Base-by-base conservation (phyloP, 305 asterid genomes). In the Vinca major region DNA sequence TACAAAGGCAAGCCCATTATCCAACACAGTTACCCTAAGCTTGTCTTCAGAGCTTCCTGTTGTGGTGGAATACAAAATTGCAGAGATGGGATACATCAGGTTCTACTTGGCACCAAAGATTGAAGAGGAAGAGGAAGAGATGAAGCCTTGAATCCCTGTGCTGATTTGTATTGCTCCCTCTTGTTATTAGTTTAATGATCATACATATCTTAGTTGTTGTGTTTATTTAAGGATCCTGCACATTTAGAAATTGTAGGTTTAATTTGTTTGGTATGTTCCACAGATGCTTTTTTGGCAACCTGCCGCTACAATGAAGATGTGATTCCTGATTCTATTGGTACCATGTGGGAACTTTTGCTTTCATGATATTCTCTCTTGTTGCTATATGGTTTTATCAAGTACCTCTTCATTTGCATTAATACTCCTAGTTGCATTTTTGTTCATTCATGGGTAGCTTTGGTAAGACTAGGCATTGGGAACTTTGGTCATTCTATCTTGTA, bases 1-100 rank as follows among this genome's bases (percentile, higher is more conserved):
- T 78, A 85, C 97, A 2, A 92, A 87, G 85, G 98, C 97, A 12
- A 81, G 84, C 26, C 94, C 98, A 0, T 69, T 92, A 78, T 92
- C 97, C 0, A 85, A 62, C 82, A 85, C 89, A 0, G 96, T 92
- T 36, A 90, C 95, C 70, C 73, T 92, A 67, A 87, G 98, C 82
- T 67, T 92, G 81, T 90, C 95, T 39, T 82, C 98, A 0, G 97
- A 90, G 83, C 95, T 87, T 67, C 98, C 98, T 3, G 97, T 90
- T 53, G 96, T 88, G 75, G 95, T 92, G 1, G 98, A 88, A 81
- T 88, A 92, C 87, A 92, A 88, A 90, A 85, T 92, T 79, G 97
- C 96, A 3, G 97, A 92, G 80, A 90, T 92, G 97, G 98, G 98
- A 26, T 85, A 92, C 75, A 68, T 92, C 26, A 84, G 97, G 68